phyloP scores from a whole-genome alignment of 441 rosid genomes.

The Jatropha multifida region DNA sequence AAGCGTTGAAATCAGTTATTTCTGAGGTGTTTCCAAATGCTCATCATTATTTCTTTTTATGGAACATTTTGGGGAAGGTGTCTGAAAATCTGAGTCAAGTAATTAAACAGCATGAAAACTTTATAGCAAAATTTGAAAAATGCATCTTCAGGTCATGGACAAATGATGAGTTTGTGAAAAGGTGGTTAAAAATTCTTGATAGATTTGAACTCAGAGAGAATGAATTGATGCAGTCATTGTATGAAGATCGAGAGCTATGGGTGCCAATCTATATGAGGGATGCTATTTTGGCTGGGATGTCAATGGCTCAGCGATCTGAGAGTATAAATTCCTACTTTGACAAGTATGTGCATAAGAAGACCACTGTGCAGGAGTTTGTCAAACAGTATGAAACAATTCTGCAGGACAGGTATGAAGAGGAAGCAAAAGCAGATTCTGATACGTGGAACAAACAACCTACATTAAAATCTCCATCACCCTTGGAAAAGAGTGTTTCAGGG shows the following conservation, averaged over 20 bases:
- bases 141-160: constrained; percentile 83
- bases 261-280: constrained; percentile 67
- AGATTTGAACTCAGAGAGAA: constrained; percentile 68
- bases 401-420: constrained; percentile 84
- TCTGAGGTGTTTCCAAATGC: constrained; percentile 55
- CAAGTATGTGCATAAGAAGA: constrained; percentile 81
- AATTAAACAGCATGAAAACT: constrained; percentile 57
- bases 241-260: constrained; percentile 74
- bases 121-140: constrained; percentile 73
- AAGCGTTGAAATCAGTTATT: constrained; percentile 46
- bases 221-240: constrained; percentile 56
- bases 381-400: constrained; percentile 63
- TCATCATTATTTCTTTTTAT: constrained; percentile 65
- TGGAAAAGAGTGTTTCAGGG: constrained; percentile 78
- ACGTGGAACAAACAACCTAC: constrained; percentile 76
- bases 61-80: constrained; percentile 65
- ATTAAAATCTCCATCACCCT: constrained; percentile 82
- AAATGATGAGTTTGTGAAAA: constrained; percentile 68
- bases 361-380: constrained; percentile 74
- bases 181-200: constrained; percentile 74
- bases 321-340: constrained; percentile 73
- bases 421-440: constrained; percentile 86
- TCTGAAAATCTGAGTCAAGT: constrained; percentile 66
- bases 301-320: constrained; percentile 64
- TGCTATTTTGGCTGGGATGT: constrained; percentile 77